Evolutionary conservation across 192 early-diverging fungal genomes (phyloP).

Genomic region (Rhizophagus clarus): DNA sequence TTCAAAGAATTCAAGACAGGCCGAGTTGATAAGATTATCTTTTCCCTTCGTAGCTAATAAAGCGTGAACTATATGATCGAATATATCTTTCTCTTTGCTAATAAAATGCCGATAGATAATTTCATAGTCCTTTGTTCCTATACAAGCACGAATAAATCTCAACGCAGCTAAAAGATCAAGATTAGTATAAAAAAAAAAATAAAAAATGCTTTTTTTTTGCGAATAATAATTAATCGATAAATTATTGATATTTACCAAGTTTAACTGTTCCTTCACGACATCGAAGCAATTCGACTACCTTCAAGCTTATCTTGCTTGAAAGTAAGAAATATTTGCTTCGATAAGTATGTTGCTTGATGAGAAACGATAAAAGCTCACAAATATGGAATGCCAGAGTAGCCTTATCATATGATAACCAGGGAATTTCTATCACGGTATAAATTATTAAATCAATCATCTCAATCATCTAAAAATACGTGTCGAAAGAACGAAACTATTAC

Average conservation of each 20-base stretch:
- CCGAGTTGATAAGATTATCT: constrained; percentile 87
- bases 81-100: constrained; percentile 60
- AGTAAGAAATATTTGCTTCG: constrained; percentile 79
- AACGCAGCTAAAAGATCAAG: constrained; percentile 63
- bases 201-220: background rate
- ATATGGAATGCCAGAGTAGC: constrained; percentile 58
- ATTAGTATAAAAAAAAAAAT: constrained; percentile 17
- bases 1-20: constrained; percentile 88
- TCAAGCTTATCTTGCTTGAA: constrained; percentile 59
- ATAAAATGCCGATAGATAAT: constrained; percentile 79
- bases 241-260: constrained; percentile 53
- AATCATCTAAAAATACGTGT: background rate
- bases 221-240: constrained; percentile 22
- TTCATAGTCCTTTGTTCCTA: constrained; percentile 75
- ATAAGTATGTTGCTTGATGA: constrained; percentile 70
- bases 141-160: constrained; percentile 74
- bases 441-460: background rate
- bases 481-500: constrained; percentile 1
- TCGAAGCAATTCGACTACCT: constrained; percentile 67
- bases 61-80: constrained; percentile 67
- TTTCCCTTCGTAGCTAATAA: constrained; percentile 64
- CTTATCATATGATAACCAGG: constrained; percentile 33
- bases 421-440: constrained; percentile 17
- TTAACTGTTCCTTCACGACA: constrained; percentile 70
- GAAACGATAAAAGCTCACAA: constrained; percentile 79